These are phyloP conservation scores for Saccharomyces hybrid DNA, from an alignment of 1,139 yeast species.

Conservation along the genomic window DNA sequence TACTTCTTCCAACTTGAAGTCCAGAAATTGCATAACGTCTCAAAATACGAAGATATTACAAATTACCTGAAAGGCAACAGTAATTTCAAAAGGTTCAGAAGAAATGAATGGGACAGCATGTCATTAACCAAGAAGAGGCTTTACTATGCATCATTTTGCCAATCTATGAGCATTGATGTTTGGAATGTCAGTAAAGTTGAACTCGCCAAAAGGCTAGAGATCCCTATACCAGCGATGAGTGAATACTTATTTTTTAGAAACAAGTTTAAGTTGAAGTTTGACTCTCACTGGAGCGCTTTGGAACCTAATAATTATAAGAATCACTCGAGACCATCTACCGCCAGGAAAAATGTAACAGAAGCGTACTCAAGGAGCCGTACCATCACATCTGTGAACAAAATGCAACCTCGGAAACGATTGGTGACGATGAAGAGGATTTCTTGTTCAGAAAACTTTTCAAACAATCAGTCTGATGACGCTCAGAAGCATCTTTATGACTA, in stretches of 20 bases:
- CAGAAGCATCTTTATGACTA: constrained; percentile 6
- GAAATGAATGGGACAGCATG: constrained; percentile 21
- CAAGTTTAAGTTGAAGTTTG: constrained; percentile 16
- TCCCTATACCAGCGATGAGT: constrained; percentile 20
- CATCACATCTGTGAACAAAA: neutral
- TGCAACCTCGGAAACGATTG: neutral
- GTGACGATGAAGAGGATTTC: neutral
- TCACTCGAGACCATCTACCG: neutral
- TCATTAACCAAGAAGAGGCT: constrained; percentile 18
- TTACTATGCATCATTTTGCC: constrained; percentile 20
- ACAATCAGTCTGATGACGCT: neutral
- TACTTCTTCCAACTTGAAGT: constrained; percentile 17
- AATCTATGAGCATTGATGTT: constrained; percentile 12
- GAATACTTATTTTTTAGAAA: constrained; percentile 22
- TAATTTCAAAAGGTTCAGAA: constrained; percentile 14
- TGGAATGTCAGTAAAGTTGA: constrained; percentile 13
- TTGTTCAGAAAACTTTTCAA: neutral
- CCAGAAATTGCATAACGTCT: constrained; percentile 6
- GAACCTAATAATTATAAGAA: neutral
- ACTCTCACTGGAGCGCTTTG: constrained; percentile 8
- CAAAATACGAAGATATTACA: constrained; percentile 3
- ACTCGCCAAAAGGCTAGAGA: constrained; percentile 18
- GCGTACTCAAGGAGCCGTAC: neutral
- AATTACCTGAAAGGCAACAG: constrained; percentile 11
- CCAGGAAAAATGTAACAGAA: neutral